Conservation (phyloP, 176 grass and related monocot species). For the Tillandsia leiboldiana region DNA sequence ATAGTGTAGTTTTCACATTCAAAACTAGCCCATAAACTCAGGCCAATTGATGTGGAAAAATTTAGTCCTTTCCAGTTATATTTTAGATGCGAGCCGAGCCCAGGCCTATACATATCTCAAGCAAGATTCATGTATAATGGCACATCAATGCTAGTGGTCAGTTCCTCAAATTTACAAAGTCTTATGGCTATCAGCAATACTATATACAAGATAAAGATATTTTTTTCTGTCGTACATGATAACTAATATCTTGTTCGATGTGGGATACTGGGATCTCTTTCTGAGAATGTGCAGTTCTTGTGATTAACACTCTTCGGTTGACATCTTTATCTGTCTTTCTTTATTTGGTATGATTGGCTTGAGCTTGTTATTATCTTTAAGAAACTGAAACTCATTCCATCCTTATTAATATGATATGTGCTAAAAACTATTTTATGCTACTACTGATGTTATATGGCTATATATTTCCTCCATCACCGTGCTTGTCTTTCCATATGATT, state of each 20-base stretch:
- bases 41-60: no score
- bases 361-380: not conserved
- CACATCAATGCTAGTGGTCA: not conserved
- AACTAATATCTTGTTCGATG: not conserved
- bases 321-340: no score
- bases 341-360: not conserved
- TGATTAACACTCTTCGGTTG: not conserved
- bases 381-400: not conserved
- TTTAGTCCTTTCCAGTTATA: no score
- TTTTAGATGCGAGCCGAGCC: no score
- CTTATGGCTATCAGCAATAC: not conserved
- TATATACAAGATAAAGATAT: not conserved
- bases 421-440: not conserved
- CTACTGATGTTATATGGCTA: not conserved
- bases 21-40: no score
- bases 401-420: not conserved
- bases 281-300: not conserved
- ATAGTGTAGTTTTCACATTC: no score
- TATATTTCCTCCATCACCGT: not conserved
- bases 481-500: not conserved
- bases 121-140: no score
- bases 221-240: not conserved
- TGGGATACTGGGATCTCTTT: not conserved
- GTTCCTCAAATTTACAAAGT: not conserved
- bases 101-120: no score